phyloP scores from a whole-genome alignment of 2,329 filamentous ascomycete species.

The Leptographium wingfieldii region DNA sequence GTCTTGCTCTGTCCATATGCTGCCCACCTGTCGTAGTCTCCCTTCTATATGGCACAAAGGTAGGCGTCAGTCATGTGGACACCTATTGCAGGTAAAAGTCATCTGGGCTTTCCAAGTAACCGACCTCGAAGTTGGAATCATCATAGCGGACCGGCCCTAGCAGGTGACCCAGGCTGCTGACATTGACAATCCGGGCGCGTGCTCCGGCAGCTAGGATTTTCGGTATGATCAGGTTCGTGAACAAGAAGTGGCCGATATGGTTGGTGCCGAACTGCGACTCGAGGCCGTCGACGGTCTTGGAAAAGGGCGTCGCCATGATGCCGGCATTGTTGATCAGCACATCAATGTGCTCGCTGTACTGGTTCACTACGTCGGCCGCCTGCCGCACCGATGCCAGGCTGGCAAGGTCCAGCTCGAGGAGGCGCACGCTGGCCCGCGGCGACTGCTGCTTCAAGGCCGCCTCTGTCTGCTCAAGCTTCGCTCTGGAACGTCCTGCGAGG shows the following conservation, averaged over 20 bases:
- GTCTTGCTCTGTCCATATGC: conserved; percentile 19
- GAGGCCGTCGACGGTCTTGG: conserved; percentile 25
- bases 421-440: conserved; percentile 17
- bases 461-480: conserved; percentile 19
- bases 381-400: conserved; percentile 23
- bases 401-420: conserved; percentile 25
- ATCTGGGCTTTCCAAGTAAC: background rate
- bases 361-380: conserved; percentile 21
- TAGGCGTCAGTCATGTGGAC: background rate
- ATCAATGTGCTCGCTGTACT: conserved; percentile 20
- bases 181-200: conserved; percentile 6
- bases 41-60: conserved; percentile 12
- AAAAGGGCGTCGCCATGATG: conserved; percentile 24
- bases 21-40: conserved; percentile 12
- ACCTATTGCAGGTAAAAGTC: background rate
- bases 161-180: conserved; percentile 3
- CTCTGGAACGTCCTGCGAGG: conserved; percentile 9
- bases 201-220: conserved; percentile 19
- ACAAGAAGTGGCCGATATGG: conserved; percentile 35
- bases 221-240: conserved; percentile 33
- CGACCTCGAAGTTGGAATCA: conserved; percentile 15
- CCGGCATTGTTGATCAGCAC: conserved; percentile 34
- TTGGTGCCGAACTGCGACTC: conserved; percentile 34
- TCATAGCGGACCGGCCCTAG: background rate
- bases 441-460: conserved; percentile 13